Evolutionary conservation across 495 filamentous ascomycete genomes (phyloP).

Genomic region (Trichoderma erinaceum): DNA sequence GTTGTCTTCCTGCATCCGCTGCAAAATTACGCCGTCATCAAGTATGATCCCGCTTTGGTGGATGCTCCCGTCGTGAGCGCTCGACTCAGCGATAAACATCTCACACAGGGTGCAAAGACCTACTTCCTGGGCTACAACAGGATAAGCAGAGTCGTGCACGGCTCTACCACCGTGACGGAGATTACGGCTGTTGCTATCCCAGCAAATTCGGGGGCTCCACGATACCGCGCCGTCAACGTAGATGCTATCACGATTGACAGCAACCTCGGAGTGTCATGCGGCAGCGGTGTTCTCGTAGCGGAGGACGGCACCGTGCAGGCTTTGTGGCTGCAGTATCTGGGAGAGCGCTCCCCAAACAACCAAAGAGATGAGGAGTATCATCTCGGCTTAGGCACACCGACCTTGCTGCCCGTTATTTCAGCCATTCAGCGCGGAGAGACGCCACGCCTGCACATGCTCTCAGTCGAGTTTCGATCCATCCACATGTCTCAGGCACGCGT

Average conservation of each 20-base stretch:
- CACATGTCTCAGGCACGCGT: conserved; percentile 97
- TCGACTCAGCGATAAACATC: conserved; percentile 67
- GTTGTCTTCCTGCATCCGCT: conserved; percentile 97
- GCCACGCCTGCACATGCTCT: conserved; percentile 81
- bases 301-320: conserved; percentile 91
- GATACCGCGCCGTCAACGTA: conserved; percentile 92
- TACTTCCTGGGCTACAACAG: conserved; percentile 97
- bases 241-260: conserved; percentile 98
- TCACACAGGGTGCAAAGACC: conserved; percentile 83
- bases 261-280: conserved; percentile 80
- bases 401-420: conserved; percentile 73
- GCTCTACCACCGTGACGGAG: conserved; percentile 91
- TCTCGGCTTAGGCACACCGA: conserved; percentile 84
- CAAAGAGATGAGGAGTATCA: conserved; percentile 96
- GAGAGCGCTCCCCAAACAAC: conserved; percentile 70
- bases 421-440: conserved; percentile 73
- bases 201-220: conserved; percentile 81
- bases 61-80: conserved; percentile 89
- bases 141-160: conserved; percentile 86
- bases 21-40: conserved; percentile 92
- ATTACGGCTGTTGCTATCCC: conserved; percentile 97
- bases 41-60: conserved; percentile 90
- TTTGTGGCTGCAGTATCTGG: conserved; percentile 92
- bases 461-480: conserved; percentile 88
- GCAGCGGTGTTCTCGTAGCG: conserved; percentile 85